phyloP scores from a whole-genome alignment of 1,139 yeast species.

The Geotrichum citri-aurantii region DNA sequence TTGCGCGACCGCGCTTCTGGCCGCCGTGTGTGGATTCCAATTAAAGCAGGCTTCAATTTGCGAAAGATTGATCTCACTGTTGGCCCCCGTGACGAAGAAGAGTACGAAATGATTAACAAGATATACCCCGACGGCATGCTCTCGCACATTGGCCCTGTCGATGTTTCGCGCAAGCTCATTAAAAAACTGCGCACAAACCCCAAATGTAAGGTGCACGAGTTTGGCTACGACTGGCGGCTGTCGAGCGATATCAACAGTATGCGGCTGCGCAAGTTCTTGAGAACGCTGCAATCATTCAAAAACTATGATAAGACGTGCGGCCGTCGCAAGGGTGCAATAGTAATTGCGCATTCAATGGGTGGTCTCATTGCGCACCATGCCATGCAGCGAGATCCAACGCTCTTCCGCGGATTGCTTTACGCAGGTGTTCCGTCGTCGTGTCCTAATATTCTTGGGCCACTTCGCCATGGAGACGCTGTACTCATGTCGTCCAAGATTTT shows the following conservation, averaged over 20 bases:
- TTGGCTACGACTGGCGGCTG: slow-evolving; percentile 90
- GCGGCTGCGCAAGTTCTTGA: slow-evolving; percentile 47
- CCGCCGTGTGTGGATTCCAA: slow-evolving; percentile 78
- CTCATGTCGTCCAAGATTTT: slow-evolving; percentile 66
- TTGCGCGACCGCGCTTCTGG: slow-evolving; percentile 59
- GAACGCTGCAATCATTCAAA: slow-evolving; percentile 40
- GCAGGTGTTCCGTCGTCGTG: slow-evolving; percentile 84
- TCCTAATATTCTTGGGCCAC: slow-evolving; percentile 79
- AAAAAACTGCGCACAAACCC: slow-evolving; percentile 52
- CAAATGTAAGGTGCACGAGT: slow-evolving; percentile 59
- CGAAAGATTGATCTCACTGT: slow-evolving; percentile 61
- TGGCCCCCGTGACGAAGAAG: slow-evolving; percentile 68
- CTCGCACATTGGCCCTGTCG: slow-evolving; percentile 83
- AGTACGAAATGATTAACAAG: slow-evolving; percentile 42
- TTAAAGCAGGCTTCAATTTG: slow-evolving; percentile 76
- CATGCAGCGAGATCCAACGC: slow-evolving; percentile 57
- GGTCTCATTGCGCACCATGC: slow-evolving; percentile 80
- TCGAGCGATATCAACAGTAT: slow-evolving; percentile 53
- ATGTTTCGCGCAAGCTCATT: slow-evolving; percentile 59
- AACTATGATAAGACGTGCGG: slow-evolving; percentile 16
- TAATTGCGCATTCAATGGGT: slow-evolving; percentile 92
- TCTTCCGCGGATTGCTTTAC: slow-evolving; percentile 68
- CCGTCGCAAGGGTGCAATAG: slow-evolving; percentile 48
- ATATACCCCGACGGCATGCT: slow-evolving; percentile 73
- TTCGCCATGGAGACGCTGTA: slow-evolving; percentile 75